Evolutionary conservation across 1,284 basidiomycete species (phyloP).

Genomic region (Porodaedalea pini): DNA sequence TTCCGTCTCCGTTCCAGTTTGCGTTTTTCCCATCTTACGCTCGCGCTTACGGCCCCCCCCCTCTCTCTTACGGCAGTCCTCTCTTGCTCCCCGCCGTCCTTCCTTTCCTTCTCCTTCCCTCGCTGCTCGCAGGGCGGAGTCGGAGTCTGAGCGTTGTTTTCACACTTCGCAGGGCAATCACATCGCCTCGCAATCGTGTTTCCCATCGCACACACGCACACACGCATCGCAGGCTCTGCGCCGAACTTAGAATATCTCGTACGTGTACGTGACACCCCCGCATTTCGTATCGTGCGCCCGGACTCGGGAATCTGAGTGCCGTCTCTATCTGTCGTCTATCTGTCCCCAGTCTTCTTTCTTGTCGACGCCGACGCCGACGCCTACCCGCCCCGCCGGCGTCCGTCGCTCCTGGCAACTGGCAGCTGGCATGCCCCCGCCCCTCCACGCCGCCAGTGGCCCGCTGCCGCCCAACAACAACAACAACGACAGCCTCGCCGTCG

Average conservation of each 20-base stretch:
- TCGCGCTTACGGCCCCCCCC: slow-evolving; percentile 5
- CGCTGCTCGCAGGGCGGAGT: background rate
- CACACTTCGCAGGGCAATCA: background rate
- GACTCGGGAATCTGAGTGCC: background rate
- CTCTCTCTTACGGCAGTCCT: slow-evolving; percentile 4
- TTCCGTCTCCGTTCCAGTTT: background rate
- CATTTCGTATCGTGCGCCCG: background rate
- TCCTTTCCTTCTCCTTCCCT: background rate
- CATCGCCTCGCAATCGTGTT: background rate
- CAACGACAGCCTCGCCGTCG: background rate
- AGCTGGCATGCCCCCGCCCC: background rate
- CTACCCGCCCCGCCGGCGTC: background rate
- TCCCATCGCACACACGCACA: background rate
- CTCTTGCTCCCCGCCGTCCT: background rate
- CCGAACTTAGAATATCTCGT: background rate
- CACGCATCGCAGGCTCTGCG: background rate
- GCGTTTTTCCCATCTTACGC: slow-evolving; percentile 4
- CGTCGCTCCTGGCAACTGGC: background rate
- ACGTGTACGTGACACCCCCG: background rate
- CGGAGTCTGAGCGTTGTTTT: background rate
- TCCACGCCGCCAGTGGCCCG: background rate
- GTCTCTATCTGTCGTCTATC: slow-evolving; percentile 1
- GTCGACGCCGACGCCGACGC: background rate
- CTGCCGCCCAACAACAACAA: background rate
- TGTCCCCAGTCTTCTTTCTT: background rate